Base-by-base conservation (phyloP, 164 flowering plant genomes). In the Stephania yunnanensis region DNA sequence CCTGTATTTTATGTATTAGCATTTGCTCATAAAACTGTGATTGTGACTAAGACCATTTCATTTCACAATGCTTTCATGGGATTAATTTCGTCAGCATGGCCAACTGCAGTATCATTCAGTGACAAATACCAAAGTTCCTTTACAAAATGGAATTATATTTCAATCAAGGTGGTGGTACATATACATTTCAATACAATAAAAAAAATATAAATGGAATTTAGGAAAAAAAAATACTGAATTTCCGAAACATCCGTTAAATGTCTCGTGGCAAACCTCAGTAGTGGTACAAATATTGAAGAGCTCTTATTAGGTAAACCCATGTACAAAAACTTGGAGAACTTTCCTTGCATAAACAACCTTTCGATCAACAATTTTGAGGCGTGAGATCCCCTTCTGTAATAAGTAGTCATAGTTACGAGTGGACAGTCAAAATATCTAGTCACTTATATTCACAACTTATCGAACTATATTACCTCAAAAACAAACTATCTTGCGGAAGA, bases 401-500 rank as follows among this genome's bases (percentile, higher is more conserved):
- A 6, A 61, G 15, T 31, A 25, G 6, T 58, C 22, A 55, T 10
- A 58, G 48, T 9, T 53, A 73, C 19, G 66, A 61, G 66, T 17
- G n/a, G 22, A 58, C n/a, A 17, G 65, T 61, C 5, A 10, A 20
- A 19, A 19, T 61, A 20, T 61, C 9, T 19, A 19, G 5, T 53
- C 13, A 53, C 61, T 53, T 53, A 10, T 53, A 12, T 61, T 61
- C 15, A 63, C 15, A 66, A 25, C 36, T 25, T 25, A 8, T 46
- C 55, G 72, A 8, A 25, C 22, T 12, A 70, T 44, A 63, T 30
- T 29, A 52, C 36, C 74, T 42, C 19, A 45, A 68, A 63, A 45
- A 76, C 22, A 73, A 29, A 75, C 63, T 77, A 31, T 72, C 50
- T 72, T 65, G 65, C 73, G 79, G 79, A 79, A 31, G 86, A 72